phyloP scores from a whole-genome alignment of 352 stramenopile species.

The Phytophthora boehmeriae region DNA sequence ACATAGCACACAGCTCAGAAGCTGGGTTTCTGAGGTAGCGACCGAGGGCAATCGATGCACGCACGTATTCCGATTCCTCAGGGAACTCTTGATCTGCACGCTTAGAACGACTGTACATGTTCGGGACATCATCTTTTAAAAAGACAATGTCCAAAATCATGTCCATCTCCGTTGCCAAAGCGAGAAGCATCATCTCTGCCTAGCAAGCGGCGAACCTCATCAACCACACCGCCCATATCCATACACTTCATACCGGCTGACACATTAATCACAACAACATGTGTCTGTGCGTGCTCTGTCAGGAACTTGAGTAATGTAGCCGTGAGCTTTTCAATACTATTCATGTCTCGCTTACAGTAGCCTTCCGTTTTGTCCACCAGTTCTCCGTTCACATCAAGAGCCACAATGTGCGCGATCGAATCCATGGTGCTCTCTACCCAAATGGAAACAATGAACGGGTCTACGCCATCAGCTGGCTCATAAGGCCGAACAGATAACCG shows the following conservation, averaged over 20 bases:
- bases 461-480: conserved; percentile 73
- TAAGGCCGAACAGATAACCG: conserved; percentile 79
- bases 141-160: conserved; percentile 91
- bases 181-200: conserved; percentile 69
- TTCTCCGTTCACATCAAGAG: conserved; percentile 86
- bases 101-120: conserved; percentile 89
- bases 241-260: conserved; percentile 91
- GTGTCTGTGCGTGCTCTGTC: conserved; percentile 77
- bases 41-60: conserved; percentile 75
- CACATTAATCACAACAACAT: conserved; percentile 90
- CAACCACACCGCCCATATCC: conserved; percentile 89
- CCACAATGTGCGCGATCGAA: conserved; percentile 84
- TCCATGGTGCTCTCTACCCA: conserved; percentile 84
- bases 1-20: conserved; percentile 87
- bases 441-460: conserved; percentile 88
- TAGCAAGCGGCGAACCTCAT: conserved; percentile 79
- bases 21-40: conserved; percentile 86
- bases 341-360: conserved; percentile 79
- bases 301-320: conserved; percentile 84
- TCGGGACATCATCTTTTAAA: conserved; percentile 88
- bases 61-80: conserved; percentile 82
- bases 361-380: conserved; percentile 88
- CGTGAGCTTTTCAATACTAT: conserved; percentile 75
- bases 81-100: conserved; percentile 84
- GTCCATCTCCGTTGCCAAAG: conserved; percentile 77